phyloP scores from a whole-genome alignment of 192 early-diverging fungal genomes.

The Jimgerdemannia flammicorona region DNA sequence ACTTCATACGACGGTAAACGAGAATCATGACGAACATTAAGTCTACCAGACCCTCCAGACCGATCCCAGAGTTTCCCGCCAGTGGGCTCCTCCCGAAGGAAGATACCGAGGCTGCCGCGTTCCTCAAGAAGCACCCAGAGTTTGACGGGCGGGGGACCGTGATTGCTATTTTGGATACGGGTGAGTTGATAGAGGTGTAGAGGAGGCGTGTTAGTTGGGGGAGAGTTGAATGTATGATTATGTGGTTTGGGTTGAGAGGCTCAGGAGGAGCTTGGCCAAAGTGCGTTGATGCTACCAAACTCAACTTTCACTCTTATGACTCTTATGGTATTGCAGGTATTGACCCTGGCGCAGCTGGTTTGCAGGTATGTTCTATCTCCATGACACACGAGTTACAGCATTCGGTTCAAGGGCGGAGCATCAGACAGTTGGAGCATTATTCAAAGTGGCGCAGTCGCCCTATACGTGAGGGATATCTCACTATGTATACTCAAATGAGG shows the following conservation, averaged over 20 bases:
- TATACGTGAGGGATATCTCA: too few relatives aligned
- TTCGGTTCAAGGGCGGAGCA: too few relatives aligned
- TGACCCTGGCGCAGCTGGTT: slow-evolving; percentile 87
- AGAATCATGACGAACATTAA: neutral
- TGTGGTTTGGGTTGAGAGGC: too few relatives aligned
- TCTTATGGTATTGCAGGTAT: slow-evolving; percentile 44
- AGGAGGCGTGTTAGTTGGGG: neutral
- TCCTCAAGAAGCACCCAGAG: slow-evolving; percentile 74
- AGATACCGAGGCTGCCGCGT: slow-evolving; percentile 83
- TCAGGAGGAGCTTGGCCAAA: neutral
- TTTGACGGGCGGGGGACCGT: slow-evolving; percentile 90
- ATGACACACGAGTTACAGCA: too few relatives aligned
- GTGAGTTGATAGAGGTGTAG: slow-evolving; percentile 12
- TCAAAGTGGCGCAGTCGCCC: too few relatives aligned
- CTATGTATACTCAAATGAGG: too few relatives aligned
- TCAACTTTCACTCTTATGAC: neutral
- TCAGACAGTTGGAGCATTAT: too few relatives aligned
- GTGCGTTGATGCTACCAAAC: neutral
- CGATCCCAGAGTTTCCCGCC: slow-evolving; percentile 42
- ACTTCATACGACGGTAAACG: neutral
- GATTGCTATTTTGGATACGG: slow-evolving; percentile 91
- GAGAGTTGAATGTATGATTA: neutral
- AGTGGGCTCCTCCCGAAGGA: slow-evolving; percentile 63
- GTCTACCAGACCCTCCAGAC: neutral
- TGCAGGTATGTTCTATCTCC: slow-evolving; percentile 48